Evolutionary conservation across 352 stramenopile species (phyloP), one percentile per base, ranked within the genome.

Genomic region (Thraustotheca clavata): DNA sequence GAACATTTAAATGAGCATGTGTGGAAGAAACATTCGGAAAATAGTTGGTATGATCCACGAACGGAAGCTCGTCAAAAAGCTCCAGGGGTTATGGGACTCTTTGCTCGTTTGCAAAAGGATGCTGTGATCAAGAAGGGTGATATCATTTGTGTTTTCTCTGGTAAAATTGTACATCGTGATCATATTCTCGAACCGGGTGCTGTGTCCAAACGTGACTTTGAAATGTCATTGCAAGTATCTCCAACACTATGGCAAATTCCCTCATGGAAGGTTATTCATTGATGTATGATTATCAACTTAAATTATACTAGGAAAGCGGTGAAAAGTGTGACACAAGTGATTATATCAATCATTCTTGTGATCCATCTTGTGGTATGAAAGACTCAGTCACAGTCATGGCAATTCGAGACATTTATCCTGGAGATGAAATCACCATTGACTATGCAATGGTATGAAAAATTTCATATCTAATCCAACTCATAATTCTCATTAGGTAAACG

Each of bases 281-380:
- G 11, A 38, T 57, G 34, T 5, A 36, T 34, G 16, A 31, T 32
- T 49, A 14, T 22, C 4, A 62, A 38, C 14, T 20, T 61, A 20
- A 48, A 2, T 7, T 1, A 39, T 14, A 14, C 7, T 38, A 65
- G 57, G 57, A 65, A 43, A 65, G 57, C 40, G 57, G 57, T 12
- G 57, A 65, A 31, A 50, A 65, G 57, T 65, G 32, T 46, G 57
- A 65, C 57, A 65, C 57, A 32, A 65, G 57, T 24, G 57, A 65
- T 33, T 65, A 40, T 26, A 65, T 65, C 60, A 68, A 68, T 33
- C 60, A 68, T 20, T 62, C 48, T n/a, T 66, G 59, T 36, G 59
- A 66, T 38, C 59, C 59, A 20, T 60, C 40, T 8, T 60, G 40
- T 22, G 40, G 59, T 34, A 60, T 66, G 40, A 80, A 85, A 11